Conservation (phyloP, 768 basidiomycete genomes). For the Arthromyces matolae region DNA sequence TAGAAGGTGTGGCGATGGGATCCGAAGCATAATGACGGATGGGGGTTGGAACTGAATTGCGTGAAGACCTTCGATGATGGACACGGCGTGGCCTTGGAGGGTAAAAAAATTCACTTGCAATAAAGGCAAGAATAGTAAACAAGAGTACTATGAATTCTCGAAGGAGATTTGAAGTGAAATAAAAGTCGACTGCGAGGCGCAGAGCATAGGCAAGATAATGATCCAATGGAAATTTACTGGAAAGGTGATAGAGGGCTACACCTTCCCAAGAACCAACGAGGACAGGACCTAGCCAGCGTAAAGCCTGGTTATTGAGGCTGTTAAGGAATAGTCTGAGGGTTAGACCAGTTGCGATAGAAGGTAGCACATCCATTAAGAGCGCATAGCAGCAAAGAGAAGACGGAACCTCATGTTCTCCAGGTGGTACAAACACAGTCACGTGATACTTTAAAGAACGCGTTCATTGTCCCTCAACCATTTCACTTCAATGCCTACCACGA, state of each 20-base stretch:
- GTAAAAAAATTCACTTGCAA: constrained; percentile 31
- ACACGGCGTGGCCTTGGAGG: constrained; percentile 26
- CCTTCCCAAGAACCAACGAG: constrained; percentile 69
- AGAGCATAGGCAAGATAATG: constrained; percentile 41
- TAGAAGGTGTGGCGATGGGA: constrained; percentile 5
- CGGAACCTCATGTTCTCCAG: no score
- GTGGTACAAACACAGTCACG: no score
- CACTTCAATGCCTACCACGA: background rate
- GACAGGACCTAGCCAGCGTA: constrained; percentile 28
- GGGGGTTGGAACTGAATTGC: constrained; percentile 26
- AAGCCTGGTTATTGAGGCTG: constrained; percentile 21
- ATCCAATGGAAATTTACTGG: constrained; percentile 28
- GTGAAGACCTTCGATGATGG: constrained; percentile 22
- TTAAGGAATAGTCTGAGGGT: constrained; percentile 36
- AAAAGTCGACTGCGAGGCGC: constrained; percentile 39
- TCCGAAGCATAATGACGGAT: constrained; percentile 26
- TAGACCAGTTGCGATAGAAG: constrained; percentile 40
- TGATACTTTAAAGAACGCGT: no score
- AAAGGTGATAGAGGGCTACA: constrained; percentile 38
- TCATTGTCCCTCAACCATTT: no score
- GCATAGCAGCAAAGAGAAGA: no score
- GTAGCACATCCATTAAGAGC: constrained; percentile 42
- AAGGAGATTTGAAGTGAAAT: constrained; percentile 31
- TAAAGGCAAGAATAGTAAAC: constrained; percentile 34
- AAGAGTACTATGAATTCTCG: constrained; percentile 33